Conservation (phyloP, 768 basidiomycete genomes). For the Candolleomyces efflorescens region DNA sequence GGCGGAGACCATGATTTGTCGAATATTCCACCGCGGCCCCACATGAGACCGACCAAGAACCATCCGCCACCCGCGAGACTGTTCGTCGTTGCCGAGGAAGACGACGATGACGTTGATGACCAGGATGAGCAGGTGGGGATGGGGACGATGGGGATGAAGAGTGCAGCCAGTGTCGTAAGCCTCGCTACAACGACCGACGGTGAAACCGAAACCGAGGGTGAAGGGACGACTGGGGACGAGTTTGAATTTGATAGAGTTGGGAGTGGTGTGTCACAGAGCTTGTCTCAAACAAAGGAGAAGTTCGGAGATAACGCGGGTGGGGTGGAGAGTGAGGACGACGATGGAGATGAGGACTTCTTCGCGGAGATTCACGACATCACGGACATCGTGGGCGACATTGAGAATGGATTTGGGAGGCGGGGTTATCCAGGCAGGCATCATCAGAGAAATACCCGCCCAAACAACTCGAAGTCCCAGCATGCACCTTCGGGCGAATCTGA, state of each 20-base stretch:
- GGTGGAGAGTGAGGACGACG: not conserved
- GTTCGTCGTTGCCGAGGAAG: conserved; percentile 40
- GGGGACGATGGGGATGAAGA: conserved; percentile 14
- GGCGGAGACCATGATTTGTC: conserved; percentile 11
- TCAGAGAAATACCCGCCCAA: not conserved
- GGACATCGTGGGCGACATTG: conserved; percentile 7
- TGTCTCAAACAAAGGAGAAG: not conserved
- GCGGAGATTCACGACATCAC: conserved; percentile 7
- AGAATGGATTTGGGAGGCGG: conserved; percentile 3
- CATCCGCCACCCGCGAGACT: conserved; percentile 17
- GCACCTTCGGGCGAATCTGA: not conserved
- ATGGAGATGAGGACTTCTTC: conserved; percentile 9
- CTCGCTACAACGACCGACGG: conserved; percentile 8
- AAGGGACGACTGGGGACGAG: conserved; percentile 4
- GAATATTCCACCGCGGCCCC: conserved; percentile 9
- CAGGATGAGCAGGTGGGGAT: too few relatives aligned
- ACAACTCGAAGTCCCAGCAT: not conserved
- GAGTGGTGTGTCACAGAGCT: not conserved
- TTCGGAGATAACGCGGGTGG: not conserved
- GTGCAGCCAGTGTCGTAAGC: not conserved
- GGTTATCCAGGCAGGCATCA: not conserved
- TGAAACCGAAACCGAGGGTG: conserved; percentile 2
- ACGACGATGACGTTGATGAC: conserved; percentile 22
- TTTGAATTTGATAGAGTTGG: conserved; percentile 5
- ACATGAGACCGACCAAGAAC: conserved; percentile 10